These are phyloP conservation scores for Trematosphaeria pertusa DNA, from an alignment of 2,329 filamentous ascomycete species.

Conservation along the genomic window DNA sequence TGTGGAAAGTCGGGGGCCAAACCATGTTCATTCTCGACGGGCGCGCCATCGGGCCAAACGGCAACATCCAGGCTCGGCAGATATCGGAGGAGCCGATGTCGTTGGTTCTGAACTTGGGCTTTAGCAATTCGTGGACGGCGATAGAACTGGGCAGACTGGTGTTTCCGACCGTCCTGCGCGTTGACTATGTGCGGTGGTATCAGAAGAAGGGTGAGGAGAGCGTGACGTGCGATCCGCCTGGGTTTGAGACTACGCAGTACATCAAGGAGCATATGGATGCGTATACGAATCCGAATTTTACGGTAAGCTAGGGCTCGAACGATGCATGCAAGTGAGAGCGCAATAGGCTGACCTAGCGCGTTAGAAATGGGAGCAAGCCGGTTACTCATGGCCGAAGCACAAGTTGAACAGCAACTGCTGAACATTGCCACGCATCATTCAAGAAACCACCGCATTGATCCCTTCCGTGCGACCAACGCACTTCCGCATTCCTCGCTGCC, in stretches of 20 bases:
- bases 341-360: background rate
- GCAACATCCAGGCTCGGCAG: conserved; percentile 58
- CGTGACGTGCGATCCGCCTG: conserved; percentile 63
- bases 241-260: conserved; percentile 60
- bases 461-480: too few species aligned
- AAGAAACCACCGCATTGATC: too few species aligned
- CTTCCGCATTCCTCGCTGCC: too few species aligned
- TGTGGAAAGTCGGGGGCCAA: conserved; percentile 61
- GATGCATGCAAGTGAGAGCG: background rate
- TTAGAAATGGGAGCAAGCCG: conserved; percentile 43
- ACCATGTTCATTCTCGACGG: conserved; percentile 61
- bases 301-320: conserved; percentile 47
- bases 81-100: conserved; percentile 63
- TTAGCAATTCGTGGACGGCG: conserved; percentile 58
- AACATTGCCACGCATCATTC: too few species aligned
- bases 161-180: conserved; percentile 61
- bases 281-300: conserved; percentile 60
- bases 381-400: conserved; percentile 52
- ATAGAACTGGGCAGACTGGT: conserved; percentile 54
- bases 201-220: conserved; percentile 56
- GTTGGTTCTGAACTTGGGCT: conserved; percentile 61
- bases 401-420: conserved; percentile 52
- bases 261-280: conserved; percentile 56
- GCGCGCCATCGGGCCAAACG: conserved; percentile 60
- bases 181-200: conserved; percentile 64